These are phyloP conservation scores for Rhamnella rubrinervis DNA, from an alignment of 331 rosid genomes.

Conservation along the genomic window DNA sequence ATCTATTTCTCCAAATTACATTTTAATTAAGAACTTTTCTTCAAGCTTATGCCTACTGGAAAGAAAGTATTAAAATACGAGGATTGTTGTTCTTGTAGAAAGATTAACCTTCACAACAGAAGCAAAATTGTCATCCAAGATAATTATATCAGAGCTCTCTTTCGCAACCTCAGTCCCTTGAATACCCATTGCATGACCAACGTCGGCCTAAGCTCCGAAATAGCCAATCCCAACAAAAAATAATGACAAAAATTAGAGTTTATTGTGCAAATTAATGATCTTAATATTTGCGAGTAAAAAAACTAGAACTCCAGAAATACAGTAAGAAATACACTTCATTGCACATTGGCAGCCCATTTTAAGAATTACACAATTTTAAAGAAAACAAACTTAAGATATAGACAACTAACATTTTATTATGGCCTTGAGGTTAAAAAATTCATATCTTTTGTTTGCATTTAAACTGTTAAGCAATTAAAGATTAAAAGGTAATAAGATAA, in stretches of 20 bases:
- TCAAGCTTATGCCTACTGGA: background rate
- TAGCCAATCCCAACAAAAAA: conserved; percentile 18
- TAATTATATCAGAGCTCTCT: conserved; percentile 94
- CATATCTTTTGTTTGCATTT: no score
- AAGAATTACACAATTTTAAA: no score
- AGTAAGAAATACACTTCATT: background rate
- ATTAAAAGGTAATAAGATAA: no score
- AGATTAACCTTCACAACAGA: conserved; percentile 87
- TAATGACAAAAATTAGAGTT: background rate
- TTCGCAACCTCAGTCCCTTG: conserved; percentile 96
- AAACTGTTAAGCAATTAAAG: no score
- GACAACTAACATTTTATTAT: no score
- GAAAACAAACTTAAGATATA: no score
- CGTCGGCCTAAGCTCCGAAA: conserved; percentile 68
- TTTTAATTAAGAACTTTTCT: background rate
- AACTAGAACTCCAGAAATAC: background rate
- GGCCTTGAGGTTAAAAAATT: no score
- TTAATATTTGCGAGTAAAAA: background rate
- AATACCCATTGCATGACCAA: conserved; percentile 98
- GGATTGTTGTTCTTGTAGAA: background rate
- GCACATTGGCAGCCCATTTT: no score
- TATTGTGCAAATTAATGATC: background rate
- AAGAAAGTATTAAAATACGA: background rate
- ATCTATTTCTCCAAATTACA: background rate
- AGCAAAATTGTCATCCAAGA: conserved; percentile 93